Conservation (phyloP, 768 basidiomycete genomes). For the Boletus barrowsii region DNA sequence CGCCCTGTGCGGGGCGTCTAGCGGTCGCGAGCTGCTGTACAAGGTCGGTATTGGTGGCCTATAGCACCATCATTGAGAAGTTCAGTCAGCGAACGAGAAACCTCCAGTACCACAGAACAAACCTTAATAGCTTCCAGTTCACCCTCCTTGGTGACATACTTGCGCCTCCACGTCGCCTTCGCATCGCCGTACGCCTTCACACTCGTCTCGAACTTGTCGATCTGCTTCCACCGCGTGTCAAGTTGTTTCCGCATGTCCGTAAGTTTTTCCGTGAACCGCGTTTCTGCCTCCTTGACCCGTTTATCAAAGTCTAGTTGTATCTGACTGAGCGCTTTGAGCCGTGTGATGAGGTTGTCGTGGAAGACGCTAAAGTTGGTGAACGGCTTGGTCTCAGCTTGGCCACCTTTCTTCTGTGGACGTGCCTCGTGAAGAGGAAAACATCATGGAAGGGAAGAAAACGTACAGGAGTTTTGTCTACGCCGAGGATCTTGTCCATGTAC, state of each 20-base stretch:
- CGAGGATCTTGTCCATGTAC: constrained; percentile 91
- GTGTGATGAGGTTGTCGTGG: constrained; percentile 88
- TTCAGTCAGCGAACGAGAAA: neutral
- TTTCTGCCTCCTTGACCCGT: constrained; percentile 76
- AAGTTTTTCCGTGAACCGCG: constrained; percentile 67
- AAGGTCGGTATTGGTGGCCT: constrained; percentile 76
- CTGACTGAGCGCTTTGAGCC: constrained; percentile 80
- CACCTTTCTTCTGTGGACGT: constrained; percentile 60
- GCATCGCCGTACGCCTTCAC: constrained; percentile 79
- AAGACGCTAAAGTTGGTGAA: constrained; percentile 93
- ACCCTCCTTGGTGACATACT: constrained; percentile 79
- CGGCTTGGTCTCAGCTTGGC: constrained; percentile 81
- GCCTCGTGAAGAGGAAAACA: neutral
- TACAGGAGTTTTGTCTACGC: constrained; percentile 82
- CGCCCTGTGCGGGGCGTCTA: constrained; percentile 56
- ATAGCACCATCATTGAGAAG: neutral
- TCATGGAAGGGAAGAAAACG: constrained; percentile 29
- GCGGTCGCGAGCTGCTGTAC: constrained; percentile 62
- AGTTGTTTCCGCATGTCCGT: constrained; percentile 81
- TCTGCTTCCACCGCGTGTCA: constrained; percentile 84
- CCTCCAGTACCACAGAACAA: neutral
- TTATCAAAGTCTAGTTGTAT: constrained; percentile 87
- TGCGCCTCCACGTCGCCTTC: constrained; percentile 81
- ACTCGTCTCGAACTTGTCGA: constrained; percentile 88
- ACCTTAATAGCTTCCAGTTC: constrained; percentile 89